Percentiles rank a stretch among this genome's conserved stretches.
Conservation (phyloP, 257 asterid genomes). For the Nicotiana tomentosiformis region DNA sequence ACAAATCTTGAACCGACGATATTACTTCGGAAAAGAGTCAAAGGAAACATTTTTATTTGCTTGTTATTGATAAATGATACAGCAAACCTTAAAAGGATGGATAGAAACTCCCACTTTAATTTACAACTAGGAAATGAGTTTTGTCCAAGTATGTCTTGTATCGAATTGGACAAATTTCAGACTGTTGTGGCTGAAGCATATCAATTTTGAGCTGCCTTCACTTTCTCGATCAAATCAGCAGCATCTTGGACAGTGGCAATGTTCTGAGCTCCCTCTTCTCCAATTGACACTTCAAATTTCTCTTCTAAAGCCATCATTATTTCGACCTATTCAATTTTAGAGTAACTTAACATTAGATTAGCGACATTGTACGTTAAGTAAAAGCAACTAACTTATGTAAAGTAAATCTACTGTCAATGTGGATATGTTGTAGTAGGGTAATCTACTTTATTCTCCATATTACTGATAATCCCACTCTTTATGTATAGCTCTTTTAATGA, state of each 20-base stretch:
- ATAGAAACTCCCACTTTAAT: background rate
- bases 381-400: background rate
- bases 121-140: background rate
- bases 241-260: slow-evolving; percentile 60
- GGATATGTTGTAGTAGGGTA: no score
- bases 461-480: no score
- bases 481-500: no score
- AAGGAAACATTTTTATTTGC: background rate
- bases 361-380: background rate
- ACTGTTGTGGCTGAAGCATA: background rate
- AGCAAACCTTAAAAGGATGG: background rate
- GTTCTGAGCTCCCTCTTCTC: slow-evolving; percentile 48
- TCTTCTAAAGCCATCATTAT: slow-evolving; percentile 58
- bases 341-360: no score
- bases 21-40: background rate
- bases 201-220: slow-evolving; percentile 24
- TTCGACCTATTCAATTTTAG: slow-evolving; percentile 24
- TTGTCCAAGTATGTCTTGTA: background rate
- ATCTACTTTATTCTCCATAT: no score
- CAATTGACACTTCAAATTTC: slow-evolving; percentile 45
- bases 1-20: background rate
- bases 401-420: no score
- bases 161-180: background rate
- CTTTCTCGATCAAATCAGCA: slow-evolving; percentile 52
- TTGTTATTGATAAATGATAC: background rate